Conservation (phyloP, 805 yeast genomes). For the Cyberlindnera japonica region DNA sequence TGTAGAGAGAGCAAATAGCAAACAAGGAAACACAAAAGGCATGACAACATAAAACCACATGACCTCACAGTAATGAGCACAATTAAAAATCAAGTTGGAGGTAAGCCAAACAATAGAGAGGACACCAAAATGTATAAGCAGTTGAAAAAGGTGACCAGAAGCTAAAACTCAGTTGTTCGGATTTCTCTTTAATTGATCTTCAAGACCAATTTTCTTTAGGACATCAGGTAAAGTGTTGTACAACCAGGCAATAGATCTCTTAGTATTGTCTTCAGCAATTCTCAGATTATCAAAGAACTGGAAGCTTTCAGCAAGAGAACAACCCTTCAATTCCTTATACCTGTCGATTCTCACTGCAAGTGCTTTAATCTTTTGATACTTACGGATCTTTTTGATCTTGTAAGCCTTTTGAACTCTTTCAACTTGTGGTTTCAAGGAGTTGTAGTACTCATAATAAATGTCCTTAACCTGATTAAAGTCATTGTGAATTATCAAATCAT, state of each 20-base stretch:
- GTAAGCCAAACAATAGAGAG: too few relatives aligned
- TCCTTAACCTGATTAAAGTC: constrained; percentile 32
- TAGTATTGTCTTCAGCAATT: constrained; percentile 28
- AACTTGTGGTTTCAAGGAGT: constrained; percentile 32
- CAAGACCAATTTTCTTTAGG: constrained; percentile 27
- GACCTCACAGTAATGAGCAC: too few relatives aligned
- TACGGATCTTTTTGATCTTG: constrained; percentile 34
- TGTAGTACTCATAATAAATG: constrained; percentile 32
- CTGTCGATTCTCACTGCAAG: constrained; percentile 34
- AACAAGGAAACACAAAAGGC: too few relatives aligned
- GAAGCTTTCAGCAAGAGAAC: constrained; percentile 29
- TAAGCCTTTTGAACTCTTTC: constrained; percentile 32
- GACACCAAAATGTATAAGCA: too few relatives aligned
- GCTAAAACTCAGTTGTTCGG: constrained; percentile 4
- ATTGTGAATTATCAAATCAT: constrained; percentile 30
- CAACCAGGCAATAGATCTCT: constrained; percentile 35
- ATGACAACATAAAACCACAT: too few relatives aligned
- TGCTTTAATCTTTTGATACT: constrained; percentile 36
- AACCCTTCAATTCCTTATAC: constrained; percentile 27
- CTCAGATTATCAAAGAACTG: constrained; percentile 31
- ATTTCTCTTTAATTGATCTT: constrained; percentile 27
- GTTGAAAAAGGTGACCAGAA: too few relatives aligned
- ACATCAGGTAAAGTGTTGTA: constrained; percentile 33
- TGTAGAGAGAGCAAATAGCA: too few relatives aligned
- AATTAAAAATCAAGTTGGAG: too few relatives aligned